Conservation (phyloP, 2,329 filamentous ascomycete genomes). For the Tricladium varicosporioides region DNA sequence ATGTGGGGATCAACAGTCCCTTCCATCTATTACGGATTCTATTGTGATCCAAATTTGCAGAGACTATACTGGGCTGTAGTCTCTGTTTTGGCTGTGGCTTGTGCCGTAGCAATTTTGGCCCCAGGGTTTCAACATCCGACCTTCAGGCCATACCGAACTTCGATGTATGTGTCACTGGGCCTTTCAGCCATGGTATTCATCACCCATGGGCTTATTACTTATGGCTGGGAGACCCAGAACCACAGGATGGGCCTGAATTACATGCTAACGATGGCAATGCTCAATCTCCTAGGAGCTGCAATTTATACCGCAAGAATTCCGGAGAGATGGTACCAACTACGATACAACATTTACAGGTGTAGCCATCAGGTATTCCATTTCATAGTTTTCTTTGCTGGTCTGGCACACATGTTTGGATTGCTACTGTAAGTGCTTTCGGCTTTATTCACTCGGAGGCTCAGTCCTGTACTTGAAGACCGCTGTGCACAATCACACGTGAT, state of each 20-base stretch:
- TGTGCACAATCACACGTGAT: neutral
- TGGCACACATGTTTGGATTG: slow-evolving; percentile 26
- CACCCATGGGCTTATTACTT: slow-evolving; percentile 23
- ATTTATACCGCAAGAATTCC: slow-evolving; percentile 24
- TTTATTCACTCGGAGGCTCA: slow-evolving; percentile 7
- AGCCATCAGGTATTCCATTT: slow-evolving; percentile 34
- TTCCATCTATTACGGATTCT: slow-evolving; percentile 41
- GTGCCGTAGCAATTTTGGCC: slow-evolving; percentile 32
- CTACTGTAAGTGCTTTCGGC: slow-evolving; percentile 20
- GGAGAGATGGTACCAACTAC: slow-evolving; percentile 23
- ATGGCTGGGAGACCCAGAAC: slow-evolving; percentile 21
- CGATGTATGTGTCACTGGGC: slow-evolving; percentile 26
- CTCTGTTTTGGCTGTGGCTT: slow-evolving; percentile 35
- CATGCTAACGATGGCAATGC: slow-evolving; percentile 9
- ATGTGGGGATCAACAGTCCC: slow-evolving; percentile 41
- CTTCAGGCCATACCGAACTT: slow-evolving; percentile 22
- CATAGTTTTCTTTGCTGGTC: slow-evolving; percentile 28
- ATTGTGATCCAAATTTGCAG: slow-evolving; percentile 37
- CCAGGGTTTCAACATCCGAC: slow-evolving; percentile 19
- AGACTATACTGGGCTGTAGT: slow-evolving; percentile 38
- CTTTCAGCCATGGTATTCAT: slow-evolving; percentile 29
- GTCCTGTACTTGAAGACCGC: neutral
- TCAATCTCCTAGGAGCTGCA: slow-evolving; percentile 19
- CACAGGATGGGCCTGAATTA: slow-evolving; percentile 20
- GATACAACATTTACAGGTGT: slow-evolving; percentile 26